Base-by-base conservation (phyloP, 139 green algal species). In the Chlorella sorokiniana region DNA sequence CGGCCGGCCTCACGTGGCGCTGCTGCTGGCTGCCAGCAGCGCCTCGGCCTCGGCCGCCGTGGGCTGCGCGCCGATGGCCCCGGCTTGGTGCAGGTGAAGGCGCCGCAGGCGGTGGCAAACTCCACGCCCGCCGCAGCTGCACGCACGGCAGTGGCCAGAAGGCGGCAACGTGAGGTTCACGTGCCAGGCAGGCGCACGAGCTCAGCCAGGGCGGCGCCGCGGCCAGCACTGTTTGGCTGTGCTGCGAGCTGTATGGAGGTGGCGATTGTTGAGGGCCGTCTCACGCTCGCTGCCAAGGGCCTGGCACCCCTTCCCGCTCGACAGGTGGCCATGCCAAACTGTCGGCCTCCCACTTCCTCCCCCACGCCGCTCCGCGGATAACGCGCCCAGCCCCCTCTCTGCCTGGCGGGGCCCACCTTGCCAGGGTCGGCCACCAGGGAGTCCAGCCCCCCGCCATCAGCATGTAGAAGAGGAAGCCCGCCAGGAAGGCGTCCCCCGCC, bases 401-500 rank as follows among this genome's bases (percentile, higher is more conserved):
- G n/a, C n/a, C n/a, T n/a, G n/a, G n/a, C n/a, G n/a, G n/a, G 9
- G 38, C 89, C 70, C 18, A 96, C 63, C 38, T 83, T 72, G 0
- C 67, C 44, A 0, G 90, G 83, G 68, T 94, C 85, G 3, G 78
- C 62, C 20, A 86, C 35, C 52, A 97, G 76, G 14, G 81, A 79
- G 18, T 91, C 79, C 29, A 97, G 71, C 2, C 91, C 90, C 27
- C 93, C 93, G 38, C 87, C 82, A 92, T 81, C 71, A 88, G 40
- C 74, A 85, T 85, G 78, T 71, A 81, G 31, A 74, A 74, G 16
- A 86, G 42, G 56, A 85, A 85, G 56, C 69, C 85, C 9, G 89
- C 89, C 44, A 95, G 93, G 91, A 97, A 98, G 25, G 93, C 93
- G 64, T 98, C 95, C 1, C 94, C 95, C 22, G 94, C 93, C 1